Evolutionary conservation across 164 flowering plant species (phyloP).

Genomic region (Cinnamomum micranthum): DNA sequence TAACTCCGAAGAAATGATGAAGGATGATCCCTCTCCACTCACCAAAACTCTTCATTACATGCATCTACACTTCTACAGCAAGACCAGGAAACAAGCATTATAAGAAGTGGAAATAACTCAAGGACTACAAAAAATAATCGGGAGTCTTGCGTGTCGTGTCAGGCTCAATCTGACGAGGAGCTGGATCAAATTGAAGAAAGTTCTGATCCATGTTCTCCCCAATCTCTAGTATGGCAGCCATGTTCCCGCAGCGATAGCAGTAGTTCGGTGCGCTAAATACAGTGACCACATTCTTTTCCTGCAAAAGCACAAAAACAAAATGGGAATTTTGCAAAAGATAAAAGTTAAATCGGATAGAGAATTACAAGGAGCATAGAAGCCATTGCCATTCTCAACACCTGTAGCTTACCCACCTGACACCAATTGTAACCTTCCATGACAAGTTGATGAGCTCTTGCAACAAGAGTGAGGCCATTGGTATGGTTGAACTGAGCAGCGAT

Average conservation of each 20-base stretch:
- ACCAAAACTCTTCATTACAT: conserved; percentile 21
- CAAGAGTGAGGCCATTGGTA: conserved; percentile 39
- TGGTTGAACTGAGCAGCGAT: conserved; percentile 47
- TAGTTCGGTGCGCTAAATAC: conserved; percentile 48
- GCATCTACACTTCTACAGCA: conserved; percentile 23
- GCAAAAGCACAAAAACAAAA: conserved; percentile 15
- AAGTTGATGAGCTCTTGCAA: conserved; percentile 53
- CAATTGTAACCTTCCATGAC: conserved; percentile 61
- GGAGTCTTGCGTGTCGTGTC: conserved; percentile 46
- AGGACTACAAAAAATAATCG: conserved; percentile 39
- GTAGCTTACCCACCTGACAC: conserved; percentile 35
- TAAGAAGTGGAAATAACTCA: conserved; percentile 8
- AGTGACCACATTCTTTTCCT: conserved; percentile 48
- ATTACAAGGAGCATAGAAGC: background rate
- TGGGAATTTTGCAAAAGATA: background rate
- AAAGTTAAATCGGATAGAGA: background rate
- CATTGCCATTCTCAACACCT: background rate
- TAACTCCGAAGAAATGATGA: conserved; percentile 11
- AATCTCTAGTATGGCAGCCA: conserved; percentile 50
- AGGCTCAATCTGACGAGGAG: conserved; percentile 44
- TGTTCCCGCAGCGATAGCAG: conserved; percentile 49
- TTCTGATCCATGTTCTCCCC: conserved; percentile 45
- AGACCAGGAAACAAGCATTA: conserved; percentile 16
- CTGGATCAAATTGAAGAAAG: conserved; percentile 46
- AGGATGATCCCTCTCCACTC: conserved; percentile 10